Conservation (phyloP, 179 eudicot genomes). For the Drosera spatulata region DNA sequence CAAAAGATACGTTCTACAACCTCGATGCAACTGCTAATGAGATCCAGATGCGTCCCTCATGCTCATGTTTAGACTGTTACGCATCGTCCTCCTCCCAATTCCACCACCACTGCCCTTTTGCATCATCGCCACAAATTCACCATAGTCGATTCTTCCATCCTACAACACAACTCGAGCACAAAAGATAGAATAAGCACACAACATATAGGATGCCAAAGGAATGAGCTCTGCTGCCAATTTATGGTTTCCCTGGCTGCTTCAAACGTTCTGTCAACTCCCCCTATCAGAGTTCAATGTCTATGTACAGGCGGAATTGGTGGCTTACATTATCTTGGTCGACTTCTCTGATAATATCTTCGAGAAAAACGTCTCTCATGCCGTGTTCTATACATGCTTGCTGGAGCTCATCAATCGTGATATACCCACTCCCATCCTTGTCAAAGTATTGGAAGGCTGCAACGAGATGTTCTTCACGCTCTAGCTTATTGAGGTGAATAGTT, state of each 20-base stretch:
- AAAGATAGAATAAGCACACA: too few species aligned
- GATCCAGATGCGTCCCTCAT: conserved; percentile 39
- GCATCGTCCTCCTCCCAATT: conserved; percentile 49
- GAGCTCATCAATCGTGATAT: conserved; percentile 56
- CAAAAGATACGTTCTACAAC: too few species aligned
- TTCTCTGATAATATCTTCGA: conserved; percentile 52
- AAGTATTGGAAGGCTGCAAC: conserved; percentile 54
- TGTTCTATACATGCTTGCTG: conserved; percentile 16
- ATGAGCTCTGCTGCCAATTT: too few species aligned
- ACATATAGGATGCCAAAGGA: too few species aligned
- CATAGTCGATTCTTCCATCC: conserved; percentile 51
- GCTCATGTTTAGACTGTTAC: conserved; percentile 54
- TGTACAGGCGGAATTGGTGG: neutral
- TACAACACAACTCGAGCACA: conserved; percentile 3
- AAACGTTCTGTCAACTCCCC: neutral
- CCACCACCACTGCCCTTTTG: conserved; percentile 33
- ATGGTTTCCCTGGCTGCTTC: too few species aligned
- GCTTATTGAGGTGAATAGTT: conserved; percentile 45
- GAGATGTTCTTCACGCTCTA: conserved; percentile 63
- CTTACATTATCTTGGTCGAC: conserved; percentile 65
- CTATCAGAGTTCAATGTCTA: neutral
- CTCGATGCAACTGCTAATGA: conserved; percentile 5
- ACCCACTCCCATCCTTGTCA: conserved; percentile 62
- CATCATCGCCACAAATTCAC: conserved; percentile 27
- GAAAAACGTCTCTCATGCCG: conserved; percentile 29